phyloP scores from a whole-genome alignment of 140 eudicot genomes.

The Bidens hawaiensis region DNA sequence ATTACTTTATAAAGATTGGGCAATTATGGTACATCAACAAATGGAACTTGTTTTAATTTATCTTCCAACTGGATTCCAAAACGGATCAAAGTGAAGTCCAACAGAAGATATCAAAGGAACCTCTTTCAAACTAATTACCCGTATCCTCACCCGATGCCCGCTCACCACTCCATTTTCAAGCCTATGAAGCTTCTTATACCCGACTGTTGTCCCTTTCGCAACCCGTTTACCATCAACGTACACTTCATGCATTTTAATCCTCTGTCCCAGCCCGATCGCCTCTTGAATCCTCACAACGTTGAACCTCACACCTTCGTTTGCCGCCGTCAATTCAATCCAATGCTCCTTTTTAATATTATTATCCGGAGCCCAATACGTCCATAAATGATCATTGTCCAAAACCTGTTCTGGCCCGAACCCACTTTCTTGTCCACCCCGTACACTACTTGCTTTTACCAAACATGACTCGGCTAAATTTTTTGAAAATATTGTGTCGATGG shows the following conservation, averaged over 20 bases:
- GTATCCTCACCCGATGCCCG: slow-evolving; percentile 47
- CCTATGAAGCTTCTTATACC: slow-evolving; percentile 87
- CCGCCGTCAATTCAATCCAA: slow-evolving; percentile 59
- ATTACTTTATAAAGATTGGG: neutral
- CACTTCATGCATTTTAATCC: slow-evolving; percentile 56
- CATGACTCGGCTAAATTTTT: slow-evolving; percentile 54
- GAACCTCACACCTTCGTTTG: slow-evolving; percentile 34
- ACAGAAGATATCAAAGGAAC: slow-evolving; percentile 72
- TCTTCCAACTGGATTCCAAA: slow-evolving; percentile 53
- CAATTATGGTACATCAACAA: neutral
- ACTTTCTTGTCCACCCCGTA: slow-evolving; percentile 58
- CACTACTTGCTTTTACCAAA: slow-evolving; percentile 52
- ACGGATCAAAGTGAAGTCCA: slow-evolving; percentile 82
- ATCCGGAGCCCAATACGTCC: slow-evolving; percentile 95
- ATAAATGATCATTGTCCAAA: slow-evolving; percentile 62
- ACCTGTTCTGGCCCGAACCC: slow-evolving; percentile 57
- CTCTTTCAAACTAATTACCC: slow-evolving; percentile 47
- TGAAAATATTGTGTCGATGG: slow-evolving; percentile 57
- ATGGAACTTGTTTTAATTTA: neutral
- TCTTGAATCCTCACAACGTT: slow-evolving; percentile 86
- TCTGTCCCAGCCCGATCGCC: slow-evolving; percentile 81
- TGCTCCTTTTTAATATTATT: slow-evolving; percentile 28
- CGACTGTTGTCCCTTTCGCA: slow-evolving; percentile 70
- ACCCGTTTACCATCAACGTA: slow-evolving; percentile 57
- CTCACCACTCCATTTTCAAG: slow-evolving; percentile 43